Percentiles rank a stretch among this genome's conserved stretches.
Evolutionary conservation across 352 stramenopile genomes (phyloP).

Genomic region (Globisporangium heterothallicum): DNA sequence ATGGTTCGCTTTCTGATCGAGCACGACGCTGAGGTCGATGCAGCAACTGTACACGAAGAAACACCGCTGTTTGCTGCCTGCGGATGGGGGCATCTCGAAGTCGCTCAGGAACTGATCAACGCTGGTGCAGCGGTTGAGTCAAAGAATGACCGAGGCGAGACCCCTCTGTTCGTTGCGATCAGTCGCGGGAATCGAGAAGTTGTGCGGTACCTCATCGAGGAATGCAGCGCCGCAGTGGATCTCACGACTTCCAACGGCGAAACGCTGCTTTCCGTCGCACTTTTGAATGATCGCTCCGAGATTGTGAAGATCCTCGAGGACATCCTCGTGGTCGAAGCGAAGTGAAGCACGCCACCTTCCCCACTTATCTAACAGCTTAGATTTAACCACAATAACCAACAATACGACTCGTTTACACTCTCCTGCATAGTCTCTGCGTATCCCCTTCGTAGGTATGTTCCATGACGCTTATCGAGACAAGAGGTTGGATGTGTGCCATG

Average conservation of each 20-base stretch:
- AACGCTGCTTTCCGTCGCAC: slow-evolving; percentile 5
- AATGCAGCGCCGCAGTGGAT: slow-evolving; percentile 3
- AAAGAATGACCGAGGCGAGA: slow-evolving; percentile 8
- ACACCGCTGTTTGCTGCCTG: slow-evolving; percentile 4
- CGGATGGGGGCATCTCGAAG: slow-evolving; percentile 6
- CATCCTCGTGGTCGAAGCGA: slow-evolving; percentile 1
- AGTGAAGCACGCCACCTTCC: background rate
- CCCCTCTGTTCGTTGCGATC: slow-evolving; percentile 8
- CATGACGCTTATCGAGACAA: too few relatives aligned
- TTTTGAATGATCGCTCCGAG: background rate
- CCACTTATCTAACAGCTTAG: too few relatives aligned
- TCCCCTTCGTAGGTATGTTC: too few relatives aligned
- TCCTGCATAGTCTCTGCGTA: too few relatives aligned
- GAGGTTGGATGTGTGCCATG: too few relatives aligned
- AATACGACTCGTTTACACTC: too few relatives aligned
- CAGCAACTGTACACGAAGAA: background rate
- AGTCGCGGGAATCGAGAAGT: background rate
- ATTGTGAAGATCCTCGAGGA: slow-evolving; percentile 8
- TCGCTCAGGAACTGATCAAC: slow-evolving; percentile 5
- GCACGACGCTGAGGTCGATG: background rate
- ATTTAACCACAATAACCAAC: too few relatives aligned
- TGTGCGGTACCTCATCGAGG: background rate
- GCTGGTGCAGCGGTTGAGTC: slow-evolving; percentile 1
- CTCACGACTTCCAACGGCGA: slow-evolving; percentile 3
- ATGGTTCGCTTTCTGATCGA: slow-evolving; percentile 8